Evolutionary conservation across 202 grass and related monocot species (phyloP).

Genomic region (Musa balbisiana): DNA sequence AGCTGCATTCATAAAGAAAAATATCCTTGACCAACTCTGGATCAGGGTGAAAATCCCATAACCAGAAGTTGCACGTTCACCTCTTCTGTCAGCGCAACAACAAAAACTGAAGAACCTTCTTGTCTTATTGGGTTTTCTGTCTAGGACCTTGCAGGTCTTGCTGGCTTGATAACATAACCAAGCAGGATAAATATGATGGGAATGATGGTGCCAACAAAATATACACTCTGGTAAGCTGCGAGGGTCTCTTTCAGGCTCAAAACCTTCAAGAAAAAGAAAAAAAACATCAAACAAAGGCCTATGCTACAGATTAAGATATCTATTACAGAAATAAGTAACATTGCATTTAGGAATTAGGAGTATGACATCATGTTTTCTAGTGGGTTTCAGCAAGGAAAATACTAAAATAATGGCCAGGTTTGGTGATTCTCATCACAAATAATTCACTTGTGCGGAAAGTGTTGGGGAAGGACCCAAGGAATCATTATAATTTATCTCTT

Average conservation of each 20-base stretch:
- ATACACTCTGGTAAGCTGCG: conserved; percentile 66
- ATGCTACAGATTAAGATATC: not conserved
- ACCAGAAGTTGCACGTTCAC: not conserved
- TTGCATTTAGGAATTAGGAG: not conserved
- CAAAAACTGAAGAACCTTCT: not conserved
- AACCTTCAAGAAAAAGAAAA: conserved; percentile 39
- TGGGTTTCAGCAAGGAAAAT: not conserved
- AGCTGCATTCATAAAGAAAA: not conserved
- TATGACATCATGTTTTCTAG: not conserved
- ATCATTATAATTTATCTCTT: not conserved
- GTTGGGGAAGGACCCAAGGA: not conserved
- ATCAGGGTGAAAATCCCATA: conserved; percentile 4
- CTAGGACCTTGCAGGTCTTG: conserved; percentile 59
- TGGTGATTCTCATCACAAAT: too few relatives aligned
- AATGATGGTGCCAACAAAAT: conserved; percentile 83
- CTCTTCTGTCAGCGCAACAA: not conserved
- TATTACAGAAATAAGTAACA: not conserved
- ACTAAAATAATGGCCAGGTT: not conserved
- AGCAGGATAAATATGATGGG: conserved; percentile 62
- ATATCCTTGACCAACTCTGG: not conserved
- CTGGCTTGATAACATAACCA: conserved; percentile 72
- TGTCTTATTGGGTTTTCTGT: conserved; percentile 53
- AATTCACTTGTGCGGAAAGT: not conserved
- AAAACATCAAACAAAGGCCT: conserved; percentile 19
- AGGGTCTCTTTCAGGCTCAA: conserved; percentile 90